These are phyloP conservation scores for Penicillium sp. DNA, from an alignment of 2,329 filamentous ascomycete genomes.

Conservation along the genomic window DNA sequence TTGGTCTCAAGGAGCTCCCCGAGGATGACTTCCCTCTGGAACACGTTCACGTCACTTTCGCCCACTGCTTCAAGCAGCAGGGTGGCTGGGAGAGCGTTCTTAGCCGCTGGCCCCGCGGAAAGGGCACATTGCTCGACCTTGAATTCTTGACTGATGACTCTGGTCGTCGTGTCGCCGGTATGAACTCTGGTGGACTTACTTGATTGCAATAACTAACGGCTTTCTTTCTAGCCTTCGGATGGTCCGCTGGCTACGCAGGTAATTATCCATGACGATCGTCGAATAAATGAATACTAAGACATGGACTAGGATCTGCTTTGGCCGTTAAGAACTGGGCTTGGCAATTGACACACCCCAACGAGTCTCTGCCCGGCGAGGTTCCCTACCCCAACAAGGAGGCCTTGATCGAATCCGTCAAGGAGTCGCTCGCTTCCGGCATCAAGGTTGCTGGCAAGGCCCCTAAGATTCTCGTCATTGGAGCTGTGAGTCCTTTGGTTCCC, in stretches of 20 bases:
- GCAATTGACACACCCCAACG: conserved; percentile 71
- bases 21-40: conserved; percentile 70
- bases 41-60: conserved; percentile 73
- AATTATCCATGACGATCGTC: conserved; percentile 7
- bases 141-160: conserved; percentile 79
- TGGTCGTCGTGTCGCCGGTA: conserved; percentile 58
- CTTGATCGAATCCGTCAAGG: conserved; percentile 73
- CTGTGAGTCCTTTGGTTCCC: conserved; percentile 41
- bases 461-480: conserved; percentile 81
- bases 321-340: conserved; percentile 80
- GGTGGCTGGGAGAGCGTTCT: conserved; percentile 77
- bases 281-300: conserved; percentile 8
- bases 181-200: conserved; percentile 1
- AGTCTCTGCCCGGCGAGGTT: conserved; percentile 64
- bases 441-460: conserved; percentile 69
- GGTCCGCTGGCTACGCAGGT: conserved; percentile 73
- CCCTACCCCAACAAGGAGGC: conserved; percentile 68
- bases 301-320: conserved; percentile 61
- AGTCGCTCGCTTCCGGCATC: conserved; percentile 66
- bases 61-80: conserved; percentile 76
- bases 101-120: conserved; percentile 74
- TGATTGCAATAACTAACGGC: conserved; percentile 6
- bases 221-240: conserved; percentile 49
- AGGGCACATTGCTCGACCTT: conserved; percentile 78
- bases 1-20: conserved; percentile 77